Base-by-base conservation (phyloP, 2,329 filamentous ascomycete species). In the Phyllosticta ampelicida region DNA sequence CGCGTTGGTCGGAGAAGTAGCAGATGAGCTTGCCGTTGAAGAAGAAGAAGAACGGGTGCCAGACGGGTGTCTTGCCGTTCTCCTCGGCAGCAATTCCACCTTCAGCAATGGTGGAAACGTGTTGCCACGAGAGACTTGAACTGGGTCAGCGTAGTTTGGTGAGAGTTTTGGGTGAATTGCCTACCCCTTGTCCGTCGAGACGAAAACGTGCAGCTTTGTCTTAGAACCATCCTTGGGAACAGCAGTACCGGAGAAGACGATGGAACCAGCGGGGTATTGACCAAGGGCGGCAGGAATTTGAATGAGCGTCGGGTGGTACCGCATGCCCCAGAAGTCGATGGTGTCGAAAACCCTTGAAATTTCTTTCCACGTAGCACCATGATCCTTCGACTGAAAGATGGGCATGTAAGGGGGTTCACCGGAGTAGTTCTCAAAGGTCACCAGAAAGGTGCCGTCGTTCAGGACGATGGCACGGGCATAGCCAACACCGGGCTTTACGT, bases 1-100 rank as follows among this genome's bases (percentile, higher is more conserved):
- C 84, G 36, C 86, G 79, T 67, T 89, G 86, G 68, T 89, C 86
- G 1, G 85, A 84, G 73, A 88, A 89, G 75, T 86, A 89, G 64
- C 79, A 74, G 36, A 88, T 78, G 18, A 89, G 71, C 55, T 80
- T 74, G 56, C 80, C 76, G 58, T 86, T 71, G 67, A 84, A 78
- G 51, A 78, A 74, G 67, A 78, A 77, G 49, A 89, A 70, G 68
- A 86, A 87, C 0, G 86, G 86, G 68, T 89, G 86, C 86, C 86
- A 89, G 19, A 89, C 82, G 0, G 85, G 84, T 0, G 83, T 86
- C 44, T 83, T 68, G 1, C 83, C 85, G 65, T 89, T 86, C 65
- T 81, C 78, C 2, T 85, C 80, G 0, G 74, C 65, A 1, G 85
- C 84, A 52, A 77, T 76, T n/a, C 84, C 84, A 30, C 86, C 86